phyloP scores from a whole-genome alignment of 2,329 filamentous ascomycete species.

The Podosphaera xanthii region DNA sequence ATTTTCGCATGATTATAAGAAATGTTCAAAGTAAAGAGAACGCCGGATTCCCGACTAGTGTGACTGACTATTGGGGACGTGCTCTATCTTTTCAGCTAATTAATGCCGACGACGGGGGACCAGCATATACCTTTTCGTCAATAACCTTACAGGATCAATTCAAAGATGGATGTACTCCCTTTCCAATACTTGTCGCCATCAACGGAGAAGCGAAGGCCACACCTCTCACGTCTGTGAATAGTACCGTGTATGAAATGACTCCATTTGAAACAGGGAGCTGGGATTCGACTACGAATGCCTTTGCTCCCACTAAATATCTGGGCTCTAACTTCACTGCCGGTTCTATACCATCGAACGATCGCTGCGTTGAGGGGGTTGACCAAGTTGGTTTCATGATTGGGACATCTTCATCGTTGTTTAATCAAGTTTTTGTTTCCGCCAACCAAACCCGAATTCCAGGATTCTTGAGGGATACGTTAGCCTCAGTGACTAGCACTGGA shows the following conservation, averaged over 20 bases:
- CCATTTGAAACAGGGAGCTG: slow-evolving; percentile 61
- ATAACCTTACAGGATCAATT: slow-evolving; percentile 44
- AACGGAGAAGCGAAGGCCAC: slow-evolving; percentile 43
- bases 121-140: slow-evolving; percentile 62
- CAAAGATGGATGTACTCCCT: slow-evolving; percentile 35
- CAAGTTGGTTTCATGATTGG: slow-evolving; percentile 69
- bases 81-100: slow-evolving; percentile 72
- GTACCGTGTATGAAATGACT: slow-evolving; percentile 57
- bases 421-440: slow-evolving; percentile 45
- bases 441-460: slow-evolving; percentile 19
- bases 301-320: slow-evolving; percentile 45
- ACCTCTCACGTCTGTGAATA: slow-evolving; percentile 39
- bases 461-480: slow-evolving; percentile 31
- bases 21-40: slow-evolving; percentile 36
- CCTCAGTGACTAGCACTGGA: slow-evolving; percentile 22
- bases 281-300: slow-evolving; percentile 49
- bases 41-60: slow-evolving; percentile 42
- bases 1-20: slow-evolving; percentile 35
- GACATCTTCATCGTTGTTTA: slow-evolving; percentile 69
- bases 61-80: slow-evolving; percentile 81
- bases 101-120: slow-evolving; percentile 50
- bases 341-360: slow-evolving; percentile 26
- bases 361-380: slow-evolving; percentile 61
- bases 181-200: slow-evolving; percentile 46
- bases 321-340: slow-evolving; percentile 51